A percentile compares a stretch with the other conserved stretches of the same genome.
Evolutionary conservation across 768 basidiomycete genomes (phyloP).

Genomic region (Termitomyces sp.): DNA sequence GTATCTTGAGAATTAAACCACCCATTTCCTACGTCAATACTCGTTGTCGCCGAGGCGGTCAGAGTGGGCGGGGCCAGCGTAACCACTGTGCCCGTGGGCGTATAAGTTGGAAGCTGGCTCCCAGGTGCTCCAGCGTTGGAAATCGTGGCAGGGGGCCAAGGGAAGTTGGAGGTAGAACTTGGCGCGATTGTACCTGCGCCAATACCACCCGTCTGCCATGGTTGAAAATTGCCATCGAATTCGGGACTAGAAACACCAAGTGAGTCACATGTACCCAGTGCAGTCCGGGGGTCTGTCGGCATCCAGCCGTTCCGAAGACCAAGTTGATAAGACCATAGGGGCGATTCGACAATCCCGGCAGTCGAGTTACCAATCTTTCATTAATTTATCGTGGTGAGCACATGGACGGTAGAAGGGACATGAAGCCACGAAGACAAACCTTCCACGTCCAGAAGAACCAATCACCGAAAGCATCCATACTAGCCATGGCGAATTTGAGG

Average conservation of each 20-base stretch:
- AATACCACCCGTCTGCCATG: constrained; percentile 71
- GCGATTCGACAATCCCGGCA: constrained; percentile 33
- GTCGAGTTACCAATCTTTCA: constrained; percentile 33
- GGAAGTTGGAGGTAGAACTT: constrained; percentile 31
- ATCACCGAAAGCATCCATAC: constrained; percentile 29
- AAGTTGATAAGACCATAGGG: constrained; percentile 47
- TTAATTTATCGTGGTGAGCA: not conserved
- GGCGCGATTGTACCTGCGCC: constrained; percentile 45
- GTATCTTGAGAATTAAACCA: constrained; percentile 55
- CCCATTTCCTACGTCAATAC: constrained; percentile 39
- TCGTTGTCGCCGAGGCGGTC: constrained; percentile 31
- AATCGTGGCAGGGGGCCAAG: constrained; percentile 66
- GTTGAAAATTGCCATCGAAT: constrained; percentile 41
- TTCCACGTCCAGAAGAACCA: constrained; percentile 52
- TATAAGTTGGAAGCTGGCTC: constrained; percentile 56
- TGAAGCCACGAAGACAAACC: constrained; percentile 19
- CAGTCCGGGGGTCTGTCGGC: constrained; percentile 54
- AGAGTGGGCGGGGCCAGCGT: constrained; percentile 46
- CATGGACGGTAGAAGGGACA: not conserved
- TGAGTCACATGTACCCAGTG: constrained; percentile 49
- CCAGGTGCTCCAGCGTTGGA: constrained; percentile 28
- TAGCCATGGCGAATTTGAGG: constrained; percentile 49
- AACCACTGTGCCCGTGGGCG: constrained; percentile 56
- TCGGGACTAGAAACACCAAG: constrained; percentile 37
- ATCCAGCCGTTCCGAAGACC: constrained; percentile 36